Base-by-base conservation (phyloP, 257 asterid genomes). In the Schizonepeta tenuifolia region DNA sequence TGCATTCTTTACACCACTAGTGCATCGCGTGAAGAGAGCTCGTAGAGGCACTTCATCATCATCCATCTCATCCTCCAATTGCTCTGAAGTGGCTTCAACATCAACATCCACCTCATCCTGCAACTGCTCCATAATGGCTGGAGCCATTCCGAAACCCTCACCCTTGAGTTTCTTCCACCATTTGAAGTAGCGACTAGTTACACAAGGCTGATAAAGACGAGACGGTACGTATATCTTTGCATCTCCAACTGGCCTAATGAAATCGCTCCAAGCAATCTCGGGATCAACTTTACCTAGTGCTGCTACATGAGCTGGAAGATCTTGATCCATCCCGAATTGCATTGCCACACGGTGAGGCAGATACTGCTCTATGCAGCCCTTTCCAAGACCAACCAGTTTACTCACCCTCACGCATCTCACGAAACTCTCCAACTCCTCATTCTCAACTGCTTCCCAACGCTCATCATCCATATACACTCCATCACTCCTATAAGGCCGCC, bases 251-350 rank as follows among this genome's bases (percentile, higher is more conserved):
- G 79, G 76, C 57, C 86, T 47, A 11, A 7, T 24, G 74, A 75
- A 81, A 26, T 72, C 46, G 17, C 20, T 14, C 54, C 54, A 47
- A 14, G 54, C 54, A 47, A n/a, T 15, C 20, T 47, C 54, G 9
- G 21, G 21, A 15, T 47, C 54, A 41, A 4, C 38, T 41, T 50
- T 36, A 31, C 56, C 74, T 28, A 0, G 31, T 1, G 36, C 57
- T 1, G 36, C 57, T 36, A 74, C 78, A 7, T 5, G 28, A 9
- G 68, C 75, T 0, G 85, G 88, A 26, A 84, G 46, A 31, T 80
- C 90, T 64, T 85, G 90, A 79, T 85, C 88, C 60, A 75, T 12
- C 8, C 79, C 86, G 49, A 87, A 83, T 8, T 87, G 93, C 90
- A 60, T 79, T 0, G 87, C 78, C 14, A 83, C 93, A 5, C 88